Conservation (phyloP, 768 basidiomycete species). For the Mycena capillaripes region DNA sequence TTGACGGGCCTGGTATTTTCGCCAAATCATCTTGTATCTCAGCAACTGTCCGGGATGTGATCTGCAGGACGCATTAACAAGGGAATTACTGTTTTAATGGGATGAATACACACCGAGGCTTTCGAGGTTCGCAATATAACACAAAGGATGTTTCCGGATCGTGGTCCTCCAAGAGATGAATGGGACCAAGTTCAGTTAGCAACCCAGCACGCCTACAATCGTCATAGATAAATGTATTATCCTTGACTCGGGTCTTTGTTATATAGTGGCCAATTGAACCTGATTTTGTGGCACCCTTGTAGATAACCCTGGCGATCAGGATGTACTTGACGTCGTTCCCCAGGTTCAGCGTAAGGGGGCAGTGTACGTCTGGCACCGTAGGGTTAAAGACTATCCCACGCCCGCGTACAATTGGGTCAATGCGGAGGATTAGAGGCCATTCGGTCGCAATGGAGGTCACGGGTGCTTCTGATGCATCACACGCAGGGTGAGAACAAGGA, state of each 20-base stretch:
- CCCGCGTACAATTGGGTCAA: too few relatives aligned
- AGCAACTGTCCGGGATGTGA: not conserved
- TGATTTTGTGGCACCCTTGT: not conserved
- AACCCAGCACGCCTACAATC: not conserved
- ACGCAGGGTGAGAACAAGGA: not conserved
- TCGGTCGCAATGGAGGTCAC: not conserved
- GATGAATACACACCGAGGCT: too few relatives aligned
- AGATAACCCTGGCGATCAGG: conserved; percentile 1
- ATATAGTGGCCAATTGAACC: not conserved
- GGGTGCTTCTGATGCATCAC: not conserved
- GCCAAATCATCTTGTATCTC: not conserved
- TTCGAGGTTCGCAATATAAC: conserved; percentile 12
- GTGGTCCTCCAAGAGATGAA: not conserved
- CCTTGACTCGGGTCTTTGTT: not conserved
- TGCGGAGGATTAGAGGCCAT: too few relatives aligned
- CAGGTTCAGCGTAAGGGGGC: not conserved
- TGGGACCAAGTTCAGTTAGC: not conserved
- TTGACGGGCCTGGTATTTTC: not conserved
- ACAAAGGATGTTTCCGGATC: too few relatives aligned
- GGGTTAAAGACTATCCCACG: too few relatives aligned
- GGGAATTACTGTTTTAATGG: too few relatives aligned
- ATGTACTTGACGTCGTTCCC: not conserved
- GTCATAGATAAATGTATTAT: conserved; percentile 1
- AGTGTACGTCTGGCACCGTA: too few relatives aligned
- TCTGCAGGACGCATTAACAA: too few relatives aligned